These are phyloP conservation scores for Geranomyces michiganensis DNA, from an alignment of 192 early-diverging fungal species.

Conservation along the genomic window DNA sequence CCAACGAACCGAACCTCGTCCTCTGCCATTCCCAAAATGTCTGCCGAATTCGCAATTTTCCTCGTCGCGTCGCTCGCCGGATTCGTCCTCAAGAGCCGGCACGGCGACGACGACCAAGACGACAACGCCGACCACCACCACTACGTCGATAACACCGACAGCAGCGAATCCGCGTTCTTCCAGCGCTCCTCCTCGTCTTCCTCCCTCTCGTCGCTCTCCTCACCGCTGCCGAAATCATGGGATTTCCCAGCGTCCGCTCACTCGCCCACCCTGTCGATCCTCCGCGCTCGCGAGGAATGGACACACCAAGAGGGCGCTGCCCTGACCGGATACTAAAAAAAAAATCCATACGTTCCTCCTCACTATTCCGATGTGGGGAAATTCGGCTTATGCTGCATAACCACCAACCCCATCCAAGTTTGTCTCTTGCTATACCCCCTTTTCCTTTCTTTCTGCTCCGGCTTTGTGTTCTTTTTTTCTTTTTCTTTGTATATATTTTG, in stretches of 20 bases:
- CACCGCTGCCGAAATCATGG: neutral
- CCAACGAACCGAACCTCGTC: neutral
- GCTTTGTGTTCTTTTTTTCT: too few relatives aligned
- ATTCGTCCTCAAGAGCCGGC: neutral
- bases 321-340: neutral
- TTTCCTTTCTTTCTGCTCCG: too few relatives aligned
- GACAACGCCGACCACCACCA: too few relatives aligned
- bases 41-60: neutral
- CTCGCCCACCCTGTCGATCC: neutral
- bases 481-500: too few relatives aligned
- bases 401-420: too few relatives aligned
- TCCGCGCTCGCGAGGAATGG: neutral
- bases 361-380: too few relatives aligned
- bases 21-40: neutral
- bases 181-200: neutral
- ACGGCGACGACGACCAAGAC: too few relatives aligned
- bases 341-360: too few relatives aligned
- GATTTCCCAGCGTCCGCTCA: neutral
- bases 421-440: too few relatives aligned
- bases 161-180: too few relatives aligned
- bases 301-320: neutral
- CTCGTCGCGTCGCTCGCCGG: slow-evolving; percentile 1
- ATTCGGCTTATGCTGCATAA: too few relatives aligned
- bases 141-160: too few relatives aligned
- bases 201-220: neutral